Base-by-base conservation (phyloP, 345 rosid genomes). In the Moricandia arvensis region DNA sequence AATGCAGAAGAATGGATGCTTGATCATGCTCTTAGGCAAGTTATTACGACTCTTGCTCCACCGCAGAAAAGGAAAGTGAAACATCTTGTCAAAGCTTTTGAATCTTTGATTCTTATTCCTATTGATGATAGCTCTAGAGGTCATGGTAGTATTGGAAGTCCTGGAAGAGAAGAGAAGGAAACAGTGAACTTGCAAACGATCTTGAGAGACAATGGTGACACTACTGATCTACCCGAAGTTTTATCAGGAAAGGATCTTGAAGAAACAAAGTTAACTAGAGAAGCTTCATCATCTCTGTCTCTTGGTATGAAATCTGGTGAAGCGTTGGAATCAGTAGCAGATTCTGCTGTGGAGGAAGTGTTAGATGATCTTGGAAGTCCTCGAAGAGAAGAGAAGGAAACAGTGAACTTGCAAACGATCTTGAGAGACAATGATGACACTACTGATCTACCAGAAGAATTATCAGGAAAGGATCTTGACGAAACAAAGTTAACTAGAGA, bases 1-100 rank as follows among this genome's bases (percentile, higher is more conserved):
- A 83, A 69, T 41, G 81, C 88, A 8, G 94, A 95, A 58, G 94
- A 92, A 80, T 92, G 97, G 97, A 95, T 95, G 99, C 97, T 95
- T 30, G 99, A 95, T 86, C 82, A 84, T 76, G 91, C 98, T 41
- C 96, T 95, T 63, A 88, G 75, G 69, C 85, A 87, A 77, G 99
- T 88, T 72, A 82, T 92, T 69, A 81, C 93, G 29, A 82, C 83
- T 62, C 85, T 95, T 47, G 89, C 83, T 60, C 90, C 91, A 15
- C 88, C 85, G 1, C 90, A 91, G 80, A 88, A 84, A 81, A 88
- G 85, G 76, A 92, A 87, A 83, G 99, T 95, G 55, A 76, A 80
- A 57, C 83, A 89, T 84, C 96, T 95, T 66, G 94, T 90, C 30
- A 85, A 92, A 83, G 98, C 98, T 63, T 95, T 95, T 27, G 99